Base-by-base conservation (phyloP, 148 eudicot species). In the Hydrangea macrophylla region DNA sequence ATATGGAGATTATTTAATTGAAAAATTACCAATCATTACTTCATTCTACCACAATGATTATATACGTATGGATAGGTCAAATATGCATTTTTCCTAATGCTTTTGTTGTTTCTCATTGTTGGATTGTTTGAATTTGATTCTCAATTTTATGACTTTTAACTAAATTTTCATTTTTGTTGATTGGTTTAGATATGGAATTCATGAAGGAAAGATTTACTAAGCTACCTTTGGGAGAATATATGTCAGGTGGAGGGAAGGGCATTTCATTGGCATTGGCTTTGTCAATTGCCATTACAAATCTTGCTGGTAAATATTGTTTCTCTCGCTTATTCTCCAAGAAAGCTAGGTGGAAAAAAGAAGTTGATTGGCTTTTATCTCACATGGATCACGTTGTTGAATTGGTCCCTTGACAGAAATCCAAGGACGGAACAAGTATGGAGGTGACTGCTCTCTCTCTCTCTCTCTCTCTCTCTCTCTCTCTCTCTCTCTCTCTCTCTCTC, bases 211-310 rank as follows among this genome's bases (percentile, higher is more conserved):
- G 67, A 63, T 84, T 84, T 64, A 75, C 85, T 9, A 84, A 84
- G 75, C 71, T 84, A 64, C 88, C 81, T 37, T 73, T 84, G 31
- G 85, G 88, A 20, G 88, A 84, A 70, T 85, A 84, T 62, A 84
- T 84, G 88, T 84, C 88, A 10, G 88, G 88, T 31, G 88, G 88
- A 18, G 88, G 88, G 40, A 84, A 81, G 64, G 88, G 88, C n/a
- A 81, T 75, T 66, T 76, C 87, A 17, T 84, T 84, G 12, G 87
- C 87, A 62, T 68, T 84, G 76, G 87, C 87, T 42, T 69, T 84
- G 67, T 84, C 87, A 54, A 84, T 80, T 75, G 87, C 87, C 24
- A 76, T 84, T 32, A 84, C 87, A 66, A 84, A 84, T 71, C 78
- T 84, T 68, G 88, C 85, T 60, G 88, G 88, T 81, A 81, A 37